phyloP scores from a whole-genome alignment of 208 protist genomes.

The Leptomonas pyrrhocoris region DNA sequence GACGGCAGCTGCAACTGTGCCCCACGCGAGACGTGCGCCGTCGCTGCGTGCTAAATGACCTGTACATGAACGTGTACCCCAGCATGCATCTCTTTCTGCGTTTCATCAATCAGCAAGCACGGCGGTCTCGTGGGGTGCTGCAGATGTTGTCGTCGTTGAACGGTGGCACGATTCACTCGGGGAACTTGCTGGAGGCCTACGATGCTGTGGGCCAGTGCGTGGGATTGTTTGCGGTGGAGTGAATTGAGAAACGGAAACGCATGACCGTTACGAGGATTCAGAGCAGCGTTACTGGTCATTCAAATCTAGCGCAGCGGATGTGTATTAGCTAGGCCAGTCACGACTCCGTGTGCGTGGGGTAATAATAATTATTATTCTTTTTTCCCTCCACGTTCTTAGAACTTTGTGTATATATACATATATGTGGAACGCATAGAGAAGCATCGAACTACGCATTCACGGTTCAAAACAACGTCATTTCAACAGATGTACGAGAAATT shows the following conservation, averaged over 20 bases:
- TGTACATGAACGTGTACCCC: constrained; percentile 79
- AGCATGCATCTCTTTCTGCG: constrained; percentile 61
- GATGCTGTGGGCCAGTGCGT: constrained; percentile 56
- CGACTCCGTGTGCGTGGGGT: too few species aligned
- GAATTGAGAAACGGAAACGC: not conserved
- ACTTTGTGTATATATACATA: too few species aligned
- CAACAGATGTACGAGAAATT: too few species aligned
- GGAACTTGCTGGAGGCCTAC: constrained; percentile 67
- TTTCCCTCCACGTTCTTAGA: too few species aligned
- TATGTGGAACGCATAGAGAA: too few species aligned
- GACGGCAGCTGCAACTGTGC: constrained; percentile 47
- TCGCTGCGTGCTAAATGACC: constrained; percentile 65
- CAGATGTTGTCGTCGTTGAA: constrained; percentile 47
- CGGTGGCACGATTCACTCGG: constrained; percentile 52
- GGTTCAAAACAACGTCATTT: too few species aligned
- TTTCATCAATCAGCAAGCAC: constrained; percentile 56
- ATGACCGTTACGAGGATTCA: not conserved
- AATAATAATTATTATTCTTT: too few species aligned
- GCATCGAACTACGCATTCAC: too few species aligned
- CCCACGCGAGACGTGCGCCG: constrained; percentile 48
- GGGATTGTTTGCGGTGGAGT: constrained; percentile 13
- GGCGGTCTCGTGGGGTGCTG: constrained; percentile 40
- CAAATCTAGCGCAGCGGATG: too few species aligned
- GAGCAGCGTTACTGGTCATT: too few species aligned
- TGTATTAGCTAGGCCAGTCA: too few species aligned